Evolutionary conservation across 2,329 filamentous ascomycete species (phyloP), one percentile per base, ranked within the genome.

Genomic region (Passalora sequoiae): DNA sequence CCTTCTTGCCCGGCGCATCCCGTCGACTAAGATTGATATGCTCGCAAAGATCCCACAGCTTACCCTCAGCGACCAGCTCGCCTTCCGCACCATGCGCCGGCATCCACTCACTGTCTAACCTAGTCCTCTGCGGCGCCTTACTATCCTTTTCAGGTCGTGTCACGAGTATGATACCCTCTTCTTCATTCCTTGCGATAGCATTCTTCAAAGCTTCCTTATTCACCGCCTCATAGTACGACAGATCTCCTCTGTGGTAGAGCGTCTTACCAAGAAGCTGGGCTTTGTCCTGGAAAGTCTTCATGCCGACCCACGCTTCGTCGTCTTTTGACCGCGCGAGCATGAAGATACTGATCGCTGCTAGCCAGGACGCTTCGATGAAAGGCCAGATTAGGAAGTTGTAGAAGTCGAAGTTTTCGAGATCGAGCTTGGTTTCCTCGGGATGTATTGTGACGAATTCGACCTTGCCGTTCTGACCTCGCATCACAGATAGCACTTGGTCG

Each of bases 371-470:
- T 66, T 98, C 92, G 54, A 97, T 89, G 56, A 98, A 98, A 0
- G 92, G 92, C 92, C 92, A 98, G 51, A 98, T 88, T 15, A 98
- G 70, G 73, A 97, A 98, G 69, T 91, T 97, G 69, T 97, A 97
- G 66, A 98, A 98, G 62, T 98, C 92, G 59, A 86, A 98, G 59
- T 96, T 97, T 66, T 98, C 92, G 27, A 91, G 75, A 1, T 92
- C 92, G 5, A 77, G 81, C 21, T 76, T 73, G 13, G 89, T 77
- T 65, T 98, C 92, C 3, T 76, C 69, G 4, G 85, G 78, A 13
- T 85, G 83, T 6, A 98, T 72, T 4, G 88, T 87, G 27, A 96
- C 71, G 43, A 71, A 79, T 1, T 71, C 70, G n/a, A 88, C 76
- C 0, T 75, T 47, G 13, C 48, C 68, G 0, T 72, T 67, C 27